Evolutionary conservation across 1,284 basidiomycete species (phyloP).

Genomic region (Puccinia coronata): DNA sequence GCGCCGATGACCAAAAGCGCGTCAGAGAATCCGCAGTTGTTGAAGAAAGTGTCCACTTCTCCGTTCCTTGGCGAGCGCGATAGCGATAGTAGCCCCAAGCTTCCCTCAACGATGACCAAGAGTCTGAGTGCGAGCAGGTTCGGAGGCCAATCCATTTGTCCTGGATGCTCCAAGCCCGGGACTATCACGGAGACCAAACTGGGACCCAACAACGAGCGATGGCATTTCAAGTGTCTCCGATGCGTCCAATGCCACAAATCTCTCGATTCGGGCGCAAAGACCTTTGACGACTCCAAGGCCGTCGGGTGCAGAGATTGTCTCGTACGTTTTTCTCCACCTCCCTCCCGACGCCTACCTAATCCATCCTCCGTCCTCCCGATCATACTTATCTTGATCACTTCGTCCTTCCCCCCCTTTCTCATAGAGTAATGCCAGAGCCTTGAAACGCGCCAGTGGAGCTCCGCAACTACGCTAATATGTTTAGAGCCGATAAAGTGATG

Average conservation of each 20-base stretch:
- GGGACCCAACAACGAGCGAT: constrained; percentile 33
- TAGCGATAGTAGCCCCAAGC: not conserved
- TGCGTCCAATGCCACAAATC: constrained; percentile 41
- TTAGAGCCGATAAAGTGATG: too few species aligned
- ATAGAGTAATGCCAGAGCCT: constrained; percentile 22
- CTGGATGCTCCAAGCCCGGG: constrained; percentile 42
- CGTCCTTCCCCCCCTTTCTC: too few species aligned
- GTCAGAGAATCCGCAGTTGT: constrained; percentile 6
- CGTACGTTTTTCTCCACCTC: not conserved
- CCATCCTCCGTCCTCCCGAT: not conserved
- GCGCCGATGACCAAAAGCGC: not conserved
- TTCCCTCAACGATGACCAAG: not conserved
- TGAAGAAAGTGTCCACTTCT: constrained; percentile 44
- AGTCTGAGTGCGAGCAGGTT: not conserved
- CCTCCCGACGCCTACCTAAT: too few species aligned
- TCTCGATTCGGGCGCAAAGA: constrained; percentile 41
- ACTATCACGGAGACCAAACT: constrained; percentile 45
- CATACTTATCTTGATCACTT: not conserved
- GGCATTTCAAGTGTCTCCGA: constrained; percentile 44
- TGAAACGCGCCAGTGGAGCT: not conserved
- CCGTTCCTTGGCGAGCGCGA: constrained; percentile 28
- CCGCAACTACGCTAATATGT: constrained; percentile 4
- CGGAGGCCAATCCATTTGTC: constrained; percentile 45
- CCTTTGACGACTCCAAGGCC: constrained; percentile 15
- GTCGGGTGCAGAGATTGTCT: constrained; percentile 48